A percentile compares a stretch with the other conserved stretches of the same genome.
Evolutionary conservation across 257 asterid species (phyloP).

Genomic region (Cinchona pubescens): DNA sequence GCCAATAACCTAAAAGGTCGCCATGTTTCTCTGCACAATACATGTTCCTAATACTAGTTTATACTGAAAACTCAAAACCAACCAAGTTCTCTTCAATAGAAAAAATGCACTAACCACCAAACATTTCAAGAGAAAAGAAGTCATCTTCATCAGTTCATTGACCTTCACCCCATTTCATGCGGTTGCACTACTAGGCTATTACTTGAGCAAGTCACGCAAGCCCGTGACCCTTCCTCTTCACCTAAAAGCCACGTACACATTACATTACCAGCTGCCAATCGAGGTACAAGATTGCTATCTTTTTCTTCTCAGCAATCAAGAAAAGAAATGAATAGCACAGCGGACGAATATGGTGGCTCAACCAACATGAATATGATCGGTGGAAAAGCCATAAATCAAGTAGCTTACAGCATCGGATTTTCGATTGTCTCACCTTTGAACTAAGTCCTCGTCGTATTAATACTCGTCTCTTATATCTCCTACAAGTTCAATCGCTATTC

Average conservation of each 20-base stretch:
- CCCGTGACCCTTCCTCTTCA: too few relatives aligned
- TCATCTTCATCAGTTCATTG: background rate
- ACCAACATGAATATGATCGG: too few relatives aligned
- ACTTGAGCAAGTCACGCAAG: background rate
- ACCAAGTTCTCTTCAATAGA: background rate
- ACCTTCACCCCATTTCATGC: background rate
- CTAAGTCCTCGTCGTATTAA: background rate
- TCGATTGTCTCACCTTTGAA: too few relatives aligned
- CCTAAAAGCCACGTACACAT: too few relatives aligned
- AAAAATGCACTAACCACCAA: background rate
- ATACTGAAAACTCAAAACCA: too few relatives aligned
- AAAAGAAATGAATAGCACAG: constrained; percentile 10
- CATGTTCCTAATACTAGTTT: background rate
- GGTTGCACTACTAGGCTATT: too few relatives aligned
- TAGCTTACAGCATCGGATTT: constrained; percentile 7
- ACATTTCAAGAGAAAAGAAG: background rate
- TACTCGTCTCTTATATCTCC: background rate
- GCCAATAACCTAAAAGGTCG: background rate
- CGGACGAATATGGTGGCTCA: background rate
- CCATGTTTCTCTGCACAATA: background rate
- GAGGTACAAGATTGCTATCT: too few relatives aligned
- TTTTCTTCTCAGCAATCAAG: background rate
- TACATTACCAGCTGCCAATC: too few relatives aligned
- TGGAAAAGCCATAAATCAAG: background rate
- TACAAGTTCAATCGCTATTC: constrained; percentile 3